phyloP scores from a whole-genome alignment of 2,329 filamentous ascomycete species.

The Fonsecaea erecta region DNA sequence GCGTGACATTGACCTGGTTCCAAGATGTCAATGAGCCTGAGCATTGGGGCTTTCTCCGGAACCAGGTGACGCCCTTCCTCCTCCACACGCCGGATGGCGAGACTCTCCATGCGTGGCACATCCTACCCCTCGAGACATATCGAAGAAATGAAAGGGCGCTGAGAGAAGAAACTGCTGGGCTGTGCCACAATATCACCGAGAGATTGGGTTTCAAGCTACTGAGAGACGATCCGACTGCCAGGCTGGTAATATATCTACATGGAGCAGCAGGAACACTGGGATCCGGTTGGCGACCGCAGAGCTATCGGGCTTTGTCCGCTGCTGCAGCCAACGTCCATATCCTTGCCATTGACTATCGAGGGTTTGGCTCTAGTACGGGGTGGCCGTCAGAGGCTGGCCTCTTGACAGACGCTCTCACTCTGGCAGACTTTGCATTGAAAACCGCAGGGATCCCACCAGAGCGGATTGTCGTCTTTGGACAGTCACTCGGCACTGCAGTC shows the following conservation, averaged over 20 bases:
- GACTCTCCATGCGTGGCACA: slow-evolving; percentile 56
- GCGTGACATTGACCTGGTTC: slow-evolving; percentile 60
- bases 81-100: slow-evolving; percentile 44
- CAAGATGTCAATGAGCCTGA: slow-evolving; percentile 57
- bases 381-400: slow-evolving; percentile 61
- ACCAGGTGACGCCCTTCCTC: slow-evolving; percentile 56
- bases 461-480: slow-evolving; percentile 63
- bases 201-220: slow-evolving; percentile 51
- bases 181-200: slow-evolving; percentile 44
- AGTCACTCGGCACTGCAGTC: slow-evolving; percentile 64
- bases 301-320: slow-evolving; percentile 62
- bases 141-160: slow-evolving; percentile 50
- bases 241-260: slow-evolving; percentile 58
- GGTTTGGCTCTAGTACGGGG: slow-evolving; percentile 74
- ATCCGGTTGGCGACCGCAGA: slow-evolving; percentile 59
- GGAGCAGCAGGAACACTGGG: slow-evolving; percentile 62
- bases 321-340: slow-evolving; percentile 60
- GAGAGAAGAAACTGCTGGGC: slow-evolving; percentile 45
- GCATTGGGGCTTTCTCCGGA: slow-evolving; percentile 54
- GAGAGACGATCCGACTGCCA: slow-evolving; percentile 51
- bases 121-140: slow-evolving; percentile 55
- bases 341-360: slow-evolving; percentile 73
- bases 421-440: slow-evolving; percentile 60
- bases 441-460: slow-evolving; percentile 58
- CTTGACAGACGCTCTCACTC: slow-evolving; percentile 57